Evolutionary conservation across 305 asterid species (phyloP), one percentile per base, ranked within the genome.

Genomic region (Rubia occidens): DNA sequence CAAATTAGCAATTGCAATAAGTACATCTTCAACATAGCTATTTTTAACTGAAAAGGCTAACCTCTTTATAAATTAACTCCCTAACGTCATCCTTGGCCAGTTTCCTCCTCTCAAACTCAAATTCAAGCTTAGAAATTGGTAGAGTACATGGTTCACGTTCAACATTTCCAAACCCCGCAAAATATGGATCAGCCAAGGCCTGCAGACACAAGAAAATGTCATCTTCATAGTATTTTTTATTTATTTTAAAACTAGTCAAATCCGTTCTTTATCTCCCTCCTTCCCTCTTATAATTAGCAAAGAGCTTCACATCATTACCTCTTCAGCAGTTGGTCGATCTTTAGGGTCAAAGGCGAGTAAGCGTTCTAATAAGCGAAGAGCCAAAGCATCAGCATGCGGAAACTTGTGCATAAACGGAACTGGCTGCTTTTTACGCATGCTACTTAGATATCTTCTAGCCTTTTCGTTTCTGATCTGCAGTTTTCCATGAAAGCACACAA

Each of bases 381-480:
- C 97, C 79, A 89, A 79, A 58, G 96, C 96, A 77, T 94, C 95
- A 15, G 80, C 88, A 80, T 84, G 67, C 20, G 99, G 97, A 76
- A 91, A 91, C 77, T 88, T 94, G 75, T 91, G 96, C 43, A 81
- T 40, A 79, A 91, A 94, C 11, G 97, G 89, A 74, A 91, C 77
- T 14, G 90, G 91, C 59, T 78, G 95, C 73, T 94, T 94, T 78
- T 82, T 90, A 53, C 99, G 82, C 99, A 94, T 91, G 75, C 85
- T 88, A 79, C 91, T 87, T 49, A 94, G 96, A 76, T 94, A 94
- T 79, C 99, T 84, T 83, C 97, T 86, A 8, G 99, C 99, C 89
- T 94, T 94, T 79, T 94, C 97, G 77, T 94, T 94, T 77, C 99
- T 88, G 83, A 94, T 94, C 99, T 94, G 97, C 71, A 81, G 83